Percentiles rank a stretch among this genome's conserved stretches.
phyloP scores from a whole-genome alignment of 768 basidiomycete genomes.

The Ramaria sp. region DNA sequence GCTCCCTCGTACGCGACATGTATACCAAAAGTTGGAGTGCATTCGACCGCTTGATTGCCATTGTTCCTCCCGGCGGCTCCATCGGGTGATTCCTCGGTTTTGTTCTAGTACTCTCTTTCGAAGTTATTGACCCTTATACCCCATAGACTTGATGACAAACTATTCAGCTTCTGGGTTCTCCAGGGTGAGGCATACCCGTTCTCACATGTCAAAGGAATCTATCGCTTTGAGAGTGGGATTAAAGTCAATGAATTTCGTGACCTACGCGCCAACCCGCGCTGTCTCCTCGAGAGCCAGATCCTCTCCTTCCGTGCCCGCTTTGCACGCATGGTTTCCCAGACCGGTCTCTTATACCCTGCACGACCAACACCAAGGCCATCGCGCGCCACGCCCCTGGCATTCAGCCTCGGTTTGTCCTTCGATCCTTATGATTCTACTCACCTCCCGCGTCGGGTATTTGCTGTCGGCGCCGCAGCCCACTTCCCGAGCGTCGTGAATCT shows the following conservation, averaged over 20 bases:
- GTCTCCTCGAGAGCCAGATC: slow-evolving; percentile 72
- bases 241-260: slow-evolving; percentile 85
- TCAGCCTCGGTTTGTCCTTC: slow-evolving; percentile 52
- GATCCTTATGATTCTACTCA: slow-evolving; percentile 67
- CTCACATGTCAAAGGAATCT: slow-evolving; percentile 75
- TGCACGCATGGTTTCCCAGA: slow-evolving; percentile 58
- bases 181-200: slow-evolving; percentile 69
- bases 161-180: slow-evolving; percentile 83
- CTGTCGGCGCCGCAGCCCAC: slow-evolving; percentile 73
- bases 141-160: slow-evolving; percentile 76
- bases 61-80: slow-evolving; percentile 83
- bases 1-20: slow-evolving; percentile 79
- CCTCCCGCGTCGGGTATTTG: slow-evolving; percentile 55
- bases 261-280: slow-evolving; percentile 79
- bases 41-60: slow-evolving; percentile 78
- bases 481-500: slow-evolving; percentile 76
- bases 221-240: slow-evolving; percentile 79
- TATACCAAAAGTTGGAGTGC: slow-evolving; percentile 92
- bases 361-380: slow-evolving; percentile 16
- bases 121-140: not conserved
- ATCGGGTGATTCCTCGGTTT: slow-evolving; percentile 45
- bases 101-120: slow-evolving; percentile 8
- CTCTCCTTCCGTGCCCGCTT: slow-evolving; percentile 76
- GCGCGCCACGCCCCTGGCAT: slow-evolving; percentile 15
- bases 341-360: slow-evolving; percentile 17